Percentiles rank a stretch among this genome's conserved stretches.
Conservation (phyloP, 768 basidiomycete species). For the Kondoa subrosea region DNA sequence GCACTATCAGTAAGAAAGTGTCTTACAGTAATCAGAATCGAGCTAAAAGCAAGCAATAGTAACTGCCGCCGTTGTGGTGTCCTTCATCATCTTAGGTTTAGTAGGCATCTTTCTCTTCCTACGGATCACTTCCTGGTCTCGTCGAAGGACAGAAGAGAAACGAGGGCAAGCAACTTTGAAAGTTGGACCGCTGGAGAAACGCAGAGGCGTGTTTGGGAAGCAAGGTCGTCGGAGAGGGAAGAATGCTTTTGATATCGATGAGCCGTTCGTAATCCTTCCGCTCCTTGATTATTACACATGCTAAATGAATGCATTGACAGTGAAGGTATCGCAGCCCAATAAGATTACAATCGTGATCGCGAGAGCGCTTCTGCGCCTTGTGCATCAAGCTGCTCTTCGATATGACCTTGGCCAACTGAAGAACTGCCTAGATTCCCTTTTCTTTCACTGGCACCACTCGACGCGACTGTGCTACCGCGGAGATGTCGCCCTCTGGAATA, state of each 20-base stretch:
- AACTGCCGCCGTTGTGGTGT: constrained; percentile 10
- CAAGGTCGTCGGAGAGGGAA: background rate
- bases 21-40: background rate
- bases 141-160: background rate
- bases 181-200: background rate
- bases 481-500: background rate
- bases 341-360: background rate
- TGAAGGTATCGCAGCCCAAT: background rate
- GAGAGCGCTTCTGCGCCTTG: background rate
- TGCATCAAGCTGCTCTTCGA: background rate
- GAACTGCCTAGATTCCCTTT: background rate
- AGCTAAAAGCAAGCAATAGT: constrained; percentile 1
- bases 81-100: constrained; percentile 12
- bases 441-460: background rate
- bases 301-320: too few relatives aligned
- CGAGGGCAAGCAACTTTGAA: background rate
- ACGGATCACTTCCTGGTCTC: constrained; percentile 2
- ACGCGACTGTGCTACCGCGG: background rate
- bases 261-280: background rate
- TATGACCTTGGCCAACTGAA: background rate
- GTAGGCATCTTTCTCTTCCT: constrained; percentile 6
- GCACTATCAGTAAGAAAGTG: background rate
- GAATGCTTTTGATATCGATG: constrained; percentile 2
- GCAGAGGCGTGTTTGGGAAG: background rate
- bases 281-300: background rate